Base-by-base conservation (phyloP, 192 early-diverging fungal species). In the Coemansia sp. region DNA sequence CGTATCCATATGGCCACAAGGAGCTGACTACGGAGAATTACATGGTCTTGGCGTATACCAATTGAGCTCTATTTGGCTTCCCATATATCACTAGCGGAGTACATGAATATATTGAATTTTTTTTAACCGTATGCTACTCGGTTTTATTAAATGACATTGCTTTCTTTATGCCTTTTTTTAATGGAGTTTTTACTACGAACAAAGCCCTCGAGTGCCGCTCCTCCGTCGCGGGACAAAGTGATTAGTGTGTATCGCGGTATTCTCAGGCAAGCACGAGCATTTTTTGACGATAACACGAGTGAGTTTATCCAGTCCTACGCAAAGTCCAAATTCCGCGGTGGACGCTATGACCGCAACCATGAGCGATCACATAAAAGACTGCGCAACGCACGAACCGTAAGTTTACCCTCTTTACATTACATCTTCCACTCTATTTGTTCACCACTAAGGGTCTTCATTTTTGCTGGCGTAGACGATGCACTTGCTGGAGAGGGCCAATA, bases 1-100 rank as follows among this genome's bases (percentile, higher is more conserved):
- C 70, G n/a, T 84, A 76, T 33, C 61, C 72, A 1, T 84, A 70
- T 38, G 75, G 68, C 57, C 77, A 82, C 62, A 84, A 84, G 69
- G 83, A 84, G 61, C 58, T 66, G 18, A 61, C 57, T 5, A 75
- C 75, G 3, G 61, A 72, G 59, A 61, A 70, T 10, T 85, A 85
- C 50, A 70, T 78, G 75, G 74, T 85, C 5, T 55, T 85, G 36
- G 72, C 76, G 1, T 81, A 76, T 20, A 68, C 69, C 7, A 53
- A 72, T 16, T 55, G 31, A 16, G 9, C 13, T 55, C 69, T 3
- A 53, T 69, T 16, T 55, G 31, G 28, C 10, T 28, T 55, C 52
- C 52, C 52, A 55, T 55, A 55, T 55, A 31, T 26, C 6, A 8
- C 2, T 31, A 13, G 13, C 33, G 48, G 11, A 16, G 26, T 26